These are phyloP conservation scores for Crithidia acanthocephali DNA, from an alignment of 208 protist species.

Conservation along the genomic window DNA sequence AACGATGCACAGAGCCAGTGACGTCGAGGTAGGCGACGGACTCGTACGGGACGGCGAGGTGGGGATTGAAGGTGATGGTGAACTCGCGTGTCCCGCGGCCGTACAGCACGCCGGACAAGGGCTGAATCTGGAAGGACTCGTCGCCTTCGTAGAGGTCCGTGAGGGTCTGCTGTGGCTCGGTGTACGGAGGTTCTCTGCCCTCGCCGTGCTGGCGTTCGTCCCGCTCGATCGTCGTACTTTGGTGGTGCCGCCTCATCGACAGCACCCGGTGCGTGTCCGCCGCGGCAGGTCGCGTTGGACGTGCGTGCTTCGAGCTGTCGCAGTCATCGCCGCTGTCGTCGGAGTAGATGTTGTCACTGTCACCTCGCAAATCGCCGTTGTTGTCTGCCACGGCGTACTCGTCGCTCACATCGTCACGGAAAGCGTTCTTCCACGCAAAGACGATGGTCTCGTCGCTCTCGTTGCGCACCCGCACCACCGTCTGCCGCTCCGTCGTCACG, in stretches of 20 bases:
- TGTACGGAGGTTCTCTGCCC: neutral
- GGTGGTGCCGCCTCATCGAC: neutral
- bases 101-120: slow-evolving; percentile 82
- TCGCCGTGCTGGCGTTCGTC: neutral
- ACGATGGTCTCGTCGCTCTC: slow-evolving; percentile 75
- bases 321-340: slow-evolving; percentile 7
- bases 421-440: slow-evolving; percentile 86
- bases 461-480: slow-evolving; percentile 88
- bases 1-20: slow-evolving; percentile 54
- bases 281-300: neutral
- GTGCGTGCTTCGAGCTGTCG: neutral
- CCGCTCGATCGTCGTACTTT: neutral
- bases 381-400: neutral
- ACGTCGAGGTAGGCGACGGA: slow-evolving; percentile 89
- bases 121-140: slow-evolving; percentile 91
- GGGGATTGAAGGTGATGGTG: slow-evolving; percentile 91
- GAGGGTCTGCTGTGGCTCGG: neutral
- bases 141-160: slow-evolving; percentile 65
- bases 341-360: neutral
- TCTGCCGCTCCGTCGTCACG: slow-evolving; percentile 89
- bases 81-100: slow-evolving; percentile 80
- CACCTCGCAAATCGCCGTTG: neutral
- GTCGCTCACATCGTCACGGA: slow-evolving; percentile 26
- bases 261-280: neutral
- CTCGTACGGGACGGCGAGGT: slow-evolving; percentile 72